Conservation (phyloP, 306 rosid species). For the Argentina anserina region DNA sequence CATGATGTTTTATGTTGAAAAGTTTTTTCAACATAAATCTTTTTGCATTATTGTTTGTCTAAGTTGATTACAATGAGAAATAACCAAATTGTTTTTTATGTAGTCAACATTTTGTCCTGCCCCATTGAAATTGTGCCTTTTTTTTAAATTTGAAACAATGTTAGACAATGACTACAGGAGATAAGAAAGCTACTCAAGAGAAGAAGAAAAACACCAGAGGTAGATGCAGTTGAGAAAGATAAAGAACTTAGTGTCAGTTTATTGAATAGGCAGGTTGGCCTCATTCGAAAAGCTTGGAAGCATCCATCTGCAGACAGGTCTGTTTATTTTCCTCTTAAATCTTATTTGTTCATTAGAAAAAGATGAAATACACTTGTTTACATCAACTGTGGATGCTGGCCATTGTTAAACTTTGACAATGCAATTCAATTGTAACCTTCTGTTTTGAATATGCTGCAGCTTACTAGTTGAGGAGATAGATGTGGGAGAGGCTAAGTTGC, state of each 20-base stretch:
- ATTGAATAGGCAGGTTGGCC: conserved; percentile 86
- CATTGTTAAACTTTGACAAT: background rate
- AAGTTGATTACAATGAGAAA: background rate
- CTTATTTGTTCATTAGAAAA: background rate
- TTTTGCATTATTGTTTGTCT: background rate
- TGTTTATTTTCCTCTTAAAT: background rate
- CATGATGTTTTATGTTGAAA: too few species aligned
- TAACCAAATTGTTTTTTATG: background rate
- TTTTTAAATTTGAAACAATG: conserved; percentile 21
- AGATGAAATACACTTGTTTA: background rate
- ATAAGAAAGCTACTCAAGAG: conserved; percentile 46
- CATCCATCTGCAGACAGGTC: conserved; percentile 99
- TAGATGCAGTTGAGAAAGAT: conserved; percentile 56
- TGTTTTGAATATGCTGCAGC: conserved; percentile 35
- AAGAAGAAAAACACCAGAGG: conserved; percentile 54
- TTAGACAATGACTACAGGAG: conserved; percentile 46
- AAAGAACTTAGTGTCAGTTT: conserved; percentile 81
- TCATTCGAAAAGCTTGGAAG: conserved; percentile 88
- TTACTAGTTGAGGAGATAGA: conserved; percentile 96
- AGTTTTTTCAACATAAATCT: background rate
- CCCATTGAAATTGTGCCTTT: conserved; percentile 1
- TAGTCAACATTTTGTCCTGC: background rate
- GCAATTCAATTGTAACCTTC: conserved; percentile 2
- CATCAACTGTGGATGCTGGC: conserved; percentile 4
- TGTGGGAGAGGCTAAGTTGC: conserved; percentile 72